Conservation (phyloP, 352 stramenopile species). For the Phytophthora cajani region DNA sequence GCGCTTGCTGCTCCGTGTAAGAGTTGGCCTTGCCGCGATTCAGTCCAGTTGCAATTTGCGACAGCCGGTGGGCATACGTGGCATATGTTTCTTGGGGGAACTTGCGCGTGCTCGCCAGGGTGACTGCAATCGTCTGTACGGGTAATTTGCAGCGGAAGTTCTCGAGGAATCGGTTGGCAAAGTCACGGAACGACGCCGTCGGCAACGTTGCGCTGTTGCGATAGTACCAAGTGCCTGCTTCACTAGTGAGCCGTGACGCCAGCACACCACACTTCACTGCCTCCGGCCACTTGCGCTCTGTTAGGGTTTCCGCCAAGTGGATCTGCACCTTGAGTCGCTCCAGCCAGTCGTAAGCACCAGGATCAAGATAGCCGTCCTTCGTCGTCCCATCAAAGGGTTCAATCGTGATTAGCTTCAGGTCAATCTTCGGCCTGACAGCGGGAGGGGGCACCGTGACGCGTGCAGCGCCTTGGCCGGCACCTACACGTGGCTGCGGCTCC, state of each 20-base stretch:
- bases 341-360: not conserved
- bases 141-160: not conserved
- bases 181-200: not conserved
- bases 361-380: not conserved
- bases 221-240: no score
- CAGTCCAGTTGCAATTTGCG: not conserved
- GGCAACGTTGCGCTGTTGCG: no score
- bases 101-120: not conserved
- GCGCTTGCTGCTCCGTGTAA: conserved; percentile 4
- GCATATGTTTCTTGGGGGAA: not conserved
- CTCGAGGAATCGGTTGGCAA: not conserved
- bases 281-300: not conserved
- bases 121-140: not conserved
- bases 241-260: not conserved
- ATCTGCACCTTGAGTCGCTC: not conserved
- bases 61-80: not conserved
- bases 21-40: not conserved
- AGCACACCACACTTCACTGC: not conserved
- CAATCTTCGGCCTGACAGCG: not conserved
- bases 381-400: not conserved
- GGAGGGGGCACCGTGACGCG: no score
- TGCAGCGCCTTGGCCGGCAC: no score
- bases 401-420: not conserved
- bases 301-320: not conserved
- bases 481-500: no score